phyloP scores from a whole-genome alignment of 192 early-diverging fungal species.

The Ramicandelaber brevisporus region DNA sequence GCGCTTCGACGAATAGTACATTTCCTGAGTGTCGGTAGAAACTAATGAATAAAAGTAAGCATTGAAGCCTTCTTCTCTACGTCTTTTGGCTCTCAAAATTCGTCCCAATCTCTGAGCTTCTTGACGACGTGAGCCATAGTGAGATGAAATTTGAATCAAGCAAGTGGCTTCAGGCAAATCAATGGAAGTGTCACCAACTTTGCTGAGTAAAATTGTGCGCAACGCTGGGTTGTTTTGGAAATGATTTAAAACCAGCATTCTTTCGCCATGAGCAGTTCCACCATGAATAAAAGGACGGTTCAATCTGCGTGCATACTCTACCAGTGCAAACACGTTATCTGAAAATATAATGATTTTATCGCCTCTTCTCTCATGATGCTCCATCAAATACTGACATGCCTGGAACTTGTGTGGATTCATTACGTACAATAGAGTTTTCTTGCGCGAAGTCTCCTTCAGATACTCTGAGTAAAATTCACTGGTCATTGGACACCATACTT shows the following conservation, averaged over 20 bases:
- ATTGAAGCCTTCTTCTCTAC: constrained; percentile 84
- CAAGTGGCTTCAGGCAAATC: constrained; percentile 96
- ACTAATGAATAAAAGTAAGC: constrained; percentile 99
- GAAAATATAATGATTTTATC: constrained; percentile 99
- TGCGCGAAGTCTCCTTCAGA: constrained; percentile 50
- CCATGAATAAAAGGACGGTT: constrained; percentile 77
- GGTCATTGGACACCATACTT: constrained; percentile 98
- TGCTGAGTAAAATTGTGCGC: constrained; percentile 74
- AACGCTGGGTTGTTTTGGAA: constrained; percentile 79
- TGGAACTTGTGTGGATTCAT: constrained; percentile 99
- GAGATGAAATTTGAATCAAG: constrained; percentile 94
- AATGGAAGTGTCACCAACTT: constrained; percentile 97
- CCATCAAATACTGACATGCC: constrained; percentile 88
- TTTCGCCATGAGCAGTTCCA: constrained; percentile 65
- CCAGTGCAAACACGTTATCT: constrained; percentile 92
- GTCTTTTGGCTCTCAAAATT: constrained; percentile 82
- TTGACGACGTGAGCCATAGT: constrained; percentile 93
- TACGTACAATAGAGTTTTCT: constrained; percentile 60
- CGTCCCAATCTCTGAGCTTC: constrained; percentile 91
- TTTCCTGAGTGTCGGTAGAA: constrained; percentile 94
- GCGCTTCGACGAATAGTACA: constrained; percentile 91
- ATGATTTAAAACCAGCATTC: constrained; percentile 74
- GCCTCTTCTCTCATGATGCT: constrained; percentile 71
- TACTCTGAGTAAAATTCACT: constrained; percentile 91
- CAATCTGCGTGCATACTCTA: constrained; percentile 67